Conservation (phyloP, 768 basidiomycete species). For the Hericium rajendrae region DNA sequence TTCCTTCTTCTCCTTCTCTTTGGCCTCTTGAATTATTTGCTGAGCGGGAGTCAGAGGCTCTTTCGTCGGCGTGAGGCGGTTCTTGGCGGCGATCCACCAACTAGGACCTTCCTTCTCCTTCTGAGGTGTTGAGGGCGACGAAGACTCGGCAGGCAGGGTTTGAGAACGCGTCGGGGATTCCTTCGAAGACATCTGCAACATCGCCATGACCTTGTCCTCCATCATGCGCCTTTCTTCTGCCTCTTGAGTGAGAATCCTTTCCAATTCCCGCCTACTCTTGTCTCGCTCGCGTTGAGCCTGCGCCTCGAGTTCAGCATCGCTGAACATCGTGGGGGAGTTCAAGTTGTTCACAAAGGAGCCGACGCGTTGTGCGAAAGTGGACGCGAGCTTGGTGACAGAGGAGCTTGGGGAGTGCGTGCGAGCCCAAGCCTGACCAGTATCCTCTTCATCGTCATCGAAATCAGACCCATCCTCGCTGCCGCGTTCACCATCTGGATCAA, state of each 20-base stretch:
- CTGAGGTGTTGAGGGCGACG: constrained; percentile 54
- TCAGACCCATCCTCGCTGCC: constrained; percentile 35
- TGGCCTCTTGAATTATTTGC: constrained; percentile 68
- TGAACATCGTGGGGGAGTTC: constrained; percentile 33
- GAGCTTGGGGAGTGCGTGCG: constrained; percentile 56
- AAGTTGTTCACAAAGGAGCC: constrained; percentile 53
- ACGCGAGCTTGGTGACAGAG: constrained; percentile 65
- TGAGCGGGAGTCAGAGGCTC: constrained; percentile 77
- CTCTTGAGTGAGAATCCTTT: constrained; percentile 63
- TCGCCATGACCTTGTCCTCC: constrained; percentile 69
- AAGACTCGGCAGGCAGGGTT: constrained; percentile 28
- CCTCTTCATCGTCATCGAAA: constrained; percentile 33
- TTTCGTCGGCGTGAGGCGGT: constrained; percentile 69
- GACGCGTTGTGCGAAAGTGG: constrained; percentile 68
- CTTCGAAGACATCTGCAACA: constrained; percentile 43
- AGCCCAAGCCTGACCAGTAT: constrained; percentile 28
- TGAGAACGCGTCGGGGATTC: constrained; percentile 37
- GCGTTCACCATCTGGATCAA: constrained; percentile 40
- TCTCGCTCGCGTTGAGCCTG: constrained; percentile 75
- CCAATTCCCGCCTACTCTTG: constrained; percentile 65
- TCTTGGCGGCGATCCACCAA: constrained; percentile 75
- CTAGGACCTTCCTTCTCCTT: constrained; percentile 38
- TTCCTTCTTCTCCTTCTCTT: constrained; percentile 48
- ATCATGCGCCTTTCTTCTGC: constrained; percentile 56
- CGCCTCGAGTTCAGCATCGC: constrained; percentile 75